Conservation (phyloP, 108 stramenopile genomes). For the Discostella stelligeroides region DNA sequence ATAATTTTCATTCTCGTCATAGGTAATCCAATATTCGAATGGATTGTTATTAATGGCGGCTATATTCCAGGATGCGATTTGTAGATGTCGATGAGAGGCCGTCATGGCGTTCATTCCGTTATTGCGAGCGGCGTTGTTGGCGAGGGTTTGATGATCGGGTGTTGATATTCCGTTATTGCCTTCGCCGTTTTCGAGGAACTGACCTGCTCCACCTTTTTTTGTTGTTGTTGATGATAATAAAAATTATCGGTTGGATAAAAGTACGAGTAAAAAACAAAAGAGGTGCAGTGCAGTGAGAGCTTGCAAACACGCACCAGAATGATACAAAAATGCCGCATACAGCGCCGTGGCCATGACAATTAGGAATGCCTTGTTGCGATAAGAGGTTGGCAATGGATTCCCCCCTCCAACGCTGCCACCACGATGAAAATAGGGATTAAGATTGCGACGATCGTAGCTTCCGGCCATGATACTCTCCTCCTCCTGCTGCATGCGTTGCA, state of each 20-base stretch:
- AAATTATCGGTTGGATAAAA: no score
- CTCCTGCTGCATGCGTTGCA: no score
- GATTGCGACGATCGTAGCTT: constrained; percentile 18
- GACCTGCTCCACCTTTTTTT: constrained; percentile 57
- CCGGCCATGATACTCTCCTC: no score
- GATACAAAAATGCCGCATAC: constrained; percentile 81
- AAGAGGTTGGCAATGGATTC: constrained; percentile 51
- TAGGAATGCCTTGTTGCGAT: constrained; percentile 70
- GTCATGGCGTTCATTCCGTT: constrained; percentile 50
- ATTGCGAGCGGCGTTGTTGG: constrained; percentile 34
- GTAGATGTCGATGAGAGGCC: constrained; percentile 35
- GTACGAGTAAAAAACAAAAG: no score
- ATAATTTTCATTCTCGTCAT: constrained; percentile 81
- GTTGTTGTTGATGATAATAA: no score
- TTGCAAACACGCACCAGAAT: constrained; percentile 63
- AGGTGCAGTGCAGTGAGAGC: not conserved
- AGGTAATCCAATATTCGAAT: constrained; percentile 85
- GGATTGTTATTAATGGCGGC: constrained; percentile 90
- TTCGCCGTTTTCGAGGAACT: constrained; percentile 42
- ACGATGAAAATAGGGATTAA: constrained; percentile 10
- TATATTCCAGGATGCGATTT: constrained; percentile 84
- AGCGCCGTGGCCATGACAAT: constrained; percentile 59
- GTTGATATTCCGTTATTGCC: not conserved
- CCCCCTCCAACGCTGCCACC: constrained; percentile 35
- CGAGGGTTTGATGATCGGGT: constrained; percentile 40